These are phyloP conservation scores for Exophiala calicioides DNA, from an alignment of 2,329 filamentous ascomycete genomes.

Conservation along the genomic window DNA sequence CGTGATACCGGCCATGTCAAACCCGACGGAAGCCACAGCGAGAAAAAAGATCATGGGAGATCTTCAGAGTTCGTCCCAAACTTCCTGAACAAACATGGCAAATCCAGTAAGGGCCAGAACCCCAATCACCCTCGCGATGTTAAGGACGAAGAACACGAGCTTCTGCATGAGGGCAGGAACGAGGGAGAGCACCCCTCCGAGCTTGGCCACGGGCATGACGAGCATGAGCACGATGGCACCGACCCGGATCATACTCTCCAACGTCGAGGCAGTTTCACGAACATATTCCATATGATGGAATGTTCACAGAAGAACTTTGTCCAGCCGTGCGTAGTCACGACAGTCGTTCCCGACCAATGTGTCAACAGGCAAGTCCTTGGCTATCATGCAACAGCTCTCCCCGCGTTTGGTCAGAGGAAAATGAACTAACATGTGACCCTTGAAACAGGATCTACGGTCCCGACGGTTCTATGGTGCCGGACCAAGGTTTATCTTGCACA, in stretches of 20 bases:
- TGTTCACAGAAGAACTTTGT: conserved; percentile 14
- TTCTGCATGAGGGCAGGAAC: too few species aligned
- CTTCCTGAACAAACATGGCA: too few species aligned
- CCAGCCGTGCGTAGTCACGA: conserved; percentile 18
- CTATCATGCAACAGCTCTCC: too few species aligned
- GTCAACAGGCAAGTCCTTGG: conserved; percentile 15
- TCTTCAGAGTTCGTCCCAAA: too few species aligned
- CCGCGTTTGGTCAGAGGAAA: not conserved
- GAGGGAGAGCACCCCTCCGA: too few species aligned
- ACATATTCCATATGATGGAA: conserved; percentile 15
- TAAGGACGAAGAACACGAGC: not conserved
- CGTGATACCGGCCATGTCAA: too few species aligned
- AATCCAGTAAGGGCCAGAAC: too few species aligned
- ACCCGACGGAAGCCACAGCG: too few species aligned
- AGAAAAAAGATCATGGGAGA: too few species aligned
- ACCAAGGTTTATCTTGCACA: conserved; percentile 19
- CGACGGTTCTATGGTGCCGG: conserved; percentile 21
- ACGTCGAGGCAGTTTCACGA: not conserved
- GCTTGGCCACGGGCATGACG: too few species aligned
- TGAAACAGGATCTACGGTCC: conserved; percentile 8
- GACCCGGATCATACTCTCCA: not conserved
- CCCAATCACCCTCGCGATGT: conserved; percentile 1
- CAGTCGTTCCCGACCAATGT: conserved; percentile 13
- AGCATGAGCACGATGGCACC: not conserved
- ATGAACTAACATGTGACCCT: conserved; percentile 2